Evolutionary conservation across 116 monocot species (phyloP).

Genomic region (Trichopus zeylanicus): DNA sequence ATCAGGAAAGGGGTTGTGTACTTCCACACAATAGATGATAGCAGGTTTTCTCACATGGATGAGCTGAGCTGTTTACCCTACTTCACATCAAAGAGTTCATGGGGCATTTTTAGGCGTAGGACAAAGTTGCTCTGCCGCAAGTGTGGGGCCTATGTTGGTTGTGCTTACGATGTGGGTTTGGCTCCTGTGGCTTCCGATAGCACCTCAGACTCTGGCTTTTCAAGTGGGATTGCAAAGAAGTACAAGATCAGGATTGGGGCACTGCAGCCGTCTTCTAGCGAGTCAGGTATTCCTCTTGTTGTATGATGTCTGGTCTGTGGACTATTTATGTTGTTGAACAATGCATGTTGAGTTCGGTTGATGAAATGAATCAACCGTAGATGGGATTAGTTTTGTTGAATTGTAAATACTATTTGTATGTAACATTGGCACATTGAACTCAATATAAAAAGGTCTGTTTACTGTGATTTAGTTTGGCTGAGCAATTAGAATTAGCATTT

Average conservation of each 20-base stretch:
- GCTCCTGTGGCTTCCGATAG: conserved; percentile 10
- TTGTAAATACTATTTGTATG: no score
- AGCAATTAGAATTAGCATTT: no score
- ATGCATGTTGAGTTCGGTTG: not conserved
- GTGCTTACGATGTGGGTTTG: conserved; percentile 35
- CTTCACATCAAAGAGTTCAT: conserved; percentile 44
- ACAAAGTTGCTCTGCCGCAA: conserved; percentile 59
- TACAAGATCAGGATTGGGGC: conserved; percentile 51
- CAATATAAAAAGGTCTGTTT: no score
- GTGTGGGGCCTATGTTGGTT: conserved; percentile 60
- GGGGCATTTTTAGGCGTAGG: conserved; percentile 56
- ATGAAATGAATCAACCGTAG: not conserved
- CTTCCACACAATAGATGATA: conserved; percentile 67
- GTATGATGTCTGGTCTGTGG: not conserved
- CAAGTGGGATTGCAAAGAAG: conserved; percentile 17
- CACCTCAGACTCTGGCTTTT: conserved; percentile 18
- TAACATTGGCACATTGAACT: no score
- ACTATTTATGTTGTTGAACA: not conserved
- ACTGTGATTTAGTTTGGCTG: no score
- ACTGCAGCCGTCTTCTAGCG: conserved; percentile 52
- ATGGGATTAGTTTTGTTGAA: no score
- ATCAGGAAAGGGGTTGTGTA: conserved; percentile 72
- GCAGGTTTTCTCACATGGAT: conserved; percentile 52
- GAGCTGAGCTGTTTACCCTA: conserved; percentile 69
- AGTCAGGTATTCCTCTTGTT: conserved; percentile 18